Base-by-base conservation (phyloP, 768 basidiomycete species). In the Kwoniella dendrophila region DNA sequence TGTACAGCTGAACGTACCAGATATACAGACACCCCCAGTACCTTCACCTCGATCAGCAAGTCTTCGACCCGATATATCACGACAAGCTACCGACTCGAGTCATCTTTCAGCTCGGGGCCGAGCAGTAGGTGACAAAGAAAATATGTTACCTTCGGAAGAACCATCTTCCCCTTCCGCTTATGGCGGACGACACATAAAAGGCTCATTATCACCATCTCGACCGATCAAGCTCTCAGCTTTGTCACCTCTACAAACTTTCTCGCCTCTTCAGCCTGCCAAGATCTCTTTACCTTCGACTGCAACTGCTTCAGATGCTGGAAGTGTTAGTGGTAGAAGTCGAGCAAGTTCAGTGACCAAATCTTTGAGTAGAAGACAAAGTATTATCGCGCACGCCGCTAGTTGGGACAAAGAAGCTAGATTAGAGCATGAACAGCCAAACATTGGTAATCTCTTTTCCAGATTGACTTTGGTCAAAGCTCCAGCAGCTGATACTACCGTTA, bases 391-490 rank as follows among this genome's bases (percentile, higher is more conserved):
- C 27, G 75, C 73, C 4, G 70, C 58, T 7, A 52, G 50, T 18
- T 71, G 73, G 69, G 50, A 38, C 3, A 32, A 24, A 7, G 66
- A 57, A 1, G 70, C 64, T 16, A 53, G 63, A 40, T 65, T 71
- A n/a, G 61, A 70, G 18, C 16, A 30, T 4, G 56, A 40, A 16
- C 59, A 45, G 18, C 58, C 59, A 0, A 7, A 49, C 1, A 52
- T 33, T 1, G 55, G 33, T 5, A 43, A 34, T 30, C 38, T 69
- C 22, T 73, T 77, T 55, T 74, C 72, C 30, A 63, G 71, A 20
- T 59, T 79, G 65, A 73, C 70, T 18, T 45, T 79, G 58, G 75
- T 77, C 56, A 75, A 69, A 54, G 77, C 77, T 22, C 76, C 76
- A 1, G 54, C 55, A 10, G 66, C 58, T 33, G 48, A 38, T 36